Conservation (phyloP, 139 green algal species). For the Tetradesmus obliquus region DNA sequence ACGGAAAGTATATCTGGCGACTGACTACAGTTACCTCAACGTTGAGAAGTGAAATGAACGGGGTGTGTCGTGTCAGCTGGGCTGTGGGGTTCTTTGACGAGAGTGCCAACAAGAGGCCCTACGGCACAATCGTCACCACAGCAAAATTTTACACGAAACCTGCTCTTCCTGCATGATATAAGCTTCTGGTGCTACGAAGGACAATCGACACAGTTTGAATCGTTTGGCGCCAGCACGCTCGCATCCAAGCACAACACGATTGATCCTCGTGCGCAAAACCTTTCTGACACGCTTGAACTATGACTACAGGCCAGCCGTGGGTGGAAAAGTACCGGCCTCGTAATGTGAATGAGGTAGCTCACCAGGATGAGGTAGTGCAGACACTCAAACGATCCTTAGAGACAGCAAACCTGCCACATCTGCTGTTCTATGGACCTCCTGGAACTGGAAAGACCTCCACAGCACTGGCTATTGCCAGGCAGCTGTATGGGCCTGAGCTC, state of each 20-base stretch:
- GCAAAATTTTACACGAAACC: too few relatives aligned
- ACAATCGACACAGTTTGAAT: neutral
- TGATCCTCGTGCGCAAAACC: neutral
- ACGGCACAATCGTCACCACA: too few relatives aligned
- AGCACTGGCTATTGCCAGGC: slow-evolving; percentile 89
- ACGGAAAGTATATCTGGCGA: too few relatives aligned
- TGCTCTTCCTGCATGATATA: too few relatives aligned
- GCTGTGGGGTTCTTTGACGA: too few relatives aligned
- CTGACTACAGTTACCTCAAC: too few relatives aligned
- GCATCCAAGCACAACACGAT: neutral
- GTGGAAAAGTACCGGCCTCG: slow-evolving; percentile 81
- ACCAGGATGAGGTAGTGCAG: slow-evolving; percentile 95
- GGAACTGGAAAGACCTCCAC: slow-evolving; percentile 98
- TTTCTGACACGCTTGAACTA: neutral
- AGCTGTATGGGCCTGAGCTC: slow-evolving; percentile 62
- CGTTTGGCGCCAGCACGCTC: neutral
- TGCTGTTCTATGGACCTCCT: slow-evolving; percentile 98
- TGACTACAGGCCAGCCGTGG: slow-evolving; percentile 39
- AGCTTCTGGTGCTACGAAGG: neutral
- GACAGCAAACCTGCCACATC: slow-evolving; percentile 93
- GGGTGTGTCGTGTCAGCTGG: too few relatives aligned
- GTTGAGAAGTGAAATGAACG: too few relatives aligned
- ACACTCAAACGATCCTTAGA: slow-evolving; percentile 89
- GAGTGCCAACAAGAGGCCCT: too few relatives aligned
- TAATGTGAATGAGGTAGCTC: slow-evolving; percentile 91